Base-by-base conservation (phyloP, 805 yeast genomes). In the Saccharomycopsis capsularis region DNA sequence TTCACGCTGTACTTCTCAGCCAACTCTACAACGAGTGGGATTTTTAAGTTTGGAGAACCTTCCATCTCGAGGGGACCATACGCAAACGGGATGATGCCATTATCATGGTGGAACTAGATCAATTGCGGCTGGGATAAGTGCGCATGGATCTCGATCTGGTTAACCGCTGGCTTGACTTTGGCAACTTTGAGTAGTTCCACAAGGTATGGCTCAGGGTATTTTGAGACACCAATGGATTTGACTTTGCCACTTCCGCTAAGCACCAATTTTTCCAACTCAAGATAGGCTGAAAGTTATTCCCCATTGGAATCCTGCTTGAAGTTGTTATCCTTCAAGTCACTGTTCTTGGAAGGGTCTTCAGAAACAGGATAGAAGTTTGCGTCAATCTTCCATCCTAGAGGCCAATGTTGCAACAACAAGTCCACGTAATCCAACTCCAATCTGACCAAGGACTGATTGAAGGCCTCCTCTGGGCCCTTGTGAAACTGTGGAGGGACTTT, bases 91-190 rank as follows among this genome's bases (percentile, higher is more conserved):
- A 69, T 61, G 51, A 82, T 79, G 52, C 71, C 76, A 52, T 83
- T 68, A 35, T 65, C 60, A 46, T 69, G 65, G 63, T 79, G 71
- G 63, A 59, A 81, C 34, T 75, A 71, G 40, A 73, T 60, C 55
- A 85, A 68, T 55, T 79, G 79, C 5, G 62, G 66, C 63, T 85
- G 89, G 43, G 85, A 86, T 50, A 82, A 68, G 53, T 73, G 71
- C 40, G 88, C 87, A 64, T 85, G 91, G 30, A 86, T 73, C 63
- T 86, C 95, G 59, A 87, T 76, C 62, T 88, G 95, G 63, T 87
- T 82, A 39, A 85, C 82, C 0, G 81, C 86, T 0, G 95, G 90
- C 53, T 71, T 71, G 53, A 74, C 59, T 52, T 63, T 73, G 2
- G 72, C 73, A 82, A 85, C 79, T 2, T 60, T 56, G 40, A 82